phyloP scores from a whole-genome alignment of 164 flowering plant species.

The Vitis rotundifolia region DNA sequence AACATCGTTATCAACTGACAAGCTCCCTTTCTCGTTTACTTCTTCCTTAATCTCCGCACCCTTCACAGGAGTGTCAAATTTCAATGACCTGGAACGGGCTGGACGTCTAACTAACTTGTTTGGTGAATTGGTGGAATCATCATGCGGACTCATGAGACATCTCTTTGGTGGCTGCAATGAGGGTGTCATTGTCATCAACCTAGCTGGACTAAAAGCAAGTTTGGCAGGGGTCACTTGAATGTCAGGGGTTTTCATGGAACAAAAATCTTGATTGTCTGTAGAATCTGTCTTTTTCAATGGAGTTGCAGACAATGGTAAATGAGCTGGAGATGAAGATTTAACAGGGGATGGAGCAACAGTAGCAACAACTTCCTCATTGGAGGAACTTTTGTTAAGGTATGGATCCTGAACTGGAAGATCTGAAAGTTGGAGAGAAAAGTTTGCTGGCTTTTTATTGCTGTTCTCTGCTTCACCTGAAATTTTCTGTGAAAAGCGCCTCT shows the following conservation, averaged over 20 bases:
- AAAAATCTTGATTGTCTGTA: slow-evolving; percentile 12
- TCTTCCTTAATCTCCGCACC: slow-evolving; percentile 16
- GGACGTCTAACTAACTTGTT: slow-evolving; percentile 54
- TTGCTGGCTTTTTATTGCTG: slow-evolving; percentile 2
- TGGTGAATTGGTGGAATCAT: slow-evolving; percentile 30
- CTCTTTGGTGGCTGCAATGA: slow-evolving; percentile 57
- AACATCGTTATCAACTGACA: slow-evolving; percentile 35
- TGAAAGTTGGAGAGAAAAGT: slow-evolving; percentile 1
- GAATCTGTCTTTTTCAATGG: slow-evolving; percentile 21
- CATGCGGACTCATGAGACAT: slow-evolving; percentile 51
- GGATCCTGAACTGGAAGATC: neutral
- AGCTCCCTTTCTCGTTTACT: slow-evolving; percentile 7
- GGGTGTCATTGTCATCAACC: slow-evolving; percentile 62
- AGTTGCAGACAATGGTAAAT: slow-evolving; percentile 14
- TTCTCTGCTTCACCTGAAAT: slow-evolving; percentile 20
- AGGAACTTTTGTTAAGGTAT: slow-evolving; percentile 1
- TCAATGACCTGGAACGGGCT: slow-evolving; percentile 43
- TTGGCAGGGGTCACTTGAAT: slow-evolving; percentile 40
- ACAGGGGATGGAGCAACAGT: slow-evolving; percentile 20
- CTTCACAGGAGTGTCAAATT: slow-evolving; percentile 62
- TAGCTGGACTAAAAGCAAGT: slow-evolving; percentile 46
- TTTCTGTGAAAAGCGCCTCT: slow-evolving; percentile 39
- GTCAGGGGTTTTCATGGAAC: slow-evolving; percentile 9
- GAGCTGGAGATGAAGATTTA: slow-evolving; percentile 14
- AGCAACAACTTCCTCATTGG: slow-evolving; percentile 15